Percentiles rank a stretch among this genome's conserved stretches.
Evolutionary conservation across 1,284 basidiomycete species (phyloP).

Genomic region (Apiotrichum sp.): DNA sequence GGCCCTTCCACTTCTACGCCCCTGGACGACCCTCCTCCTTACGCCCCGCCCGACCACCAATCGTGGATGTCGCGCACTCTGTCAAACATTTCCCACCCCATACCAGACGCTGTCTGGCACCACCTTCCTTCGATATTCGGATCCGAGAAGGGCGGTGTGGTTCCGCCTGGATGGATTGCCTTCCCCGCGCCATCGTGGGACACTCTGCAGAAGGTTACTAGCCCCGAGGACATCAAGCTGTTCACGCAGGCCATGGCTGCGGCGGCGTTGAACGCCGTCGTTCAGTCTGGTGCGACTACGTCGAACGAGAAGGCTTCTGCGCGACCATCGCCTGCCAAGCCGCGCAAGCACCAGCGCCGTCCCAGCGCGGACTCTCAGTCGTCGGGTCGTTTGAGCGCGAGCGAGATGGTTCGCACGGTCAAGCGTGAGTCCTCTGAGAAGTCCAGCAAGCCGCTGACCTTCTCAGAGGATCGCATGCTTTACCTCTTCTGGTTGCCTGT

Average conservation of each 20-base stretch:
- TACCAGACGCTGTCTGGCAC: conserved; percentile 36
- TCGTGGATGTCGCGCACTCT: conserved; percentile 40
- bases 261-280: conserved; percentile 40
- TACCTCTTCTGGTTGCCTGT: conserved; percentile 91
- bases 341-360: conserved; percentile 8
- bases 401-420: conserved; percentile 30
- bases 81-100: conserved; percentile 31
- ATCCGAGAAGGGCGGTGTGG: conserved; percentile 6
- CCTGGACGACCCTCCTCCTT: conserved; percentile 35
- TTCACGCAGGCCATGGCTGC: conserved; percentile 44
- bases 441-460: conserved; percentile 1
- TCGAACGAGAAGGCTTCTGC: conserved; percentile 5
- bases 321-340: conserved; percentile 7
- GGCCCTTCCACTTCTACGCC: conserved; percentile 10
- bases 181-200: conserved; percentile 43
- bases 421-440: conserved; percentile 52
- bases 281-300: conserved; percentile 36
- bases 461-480: conserved; percentile 81
- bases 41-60: conserved; percentile 24
- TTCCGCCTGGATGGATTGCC: conserved; percentile 32
- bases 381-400: conserved; percentile 8
- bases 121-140: conserved; percentile 19
- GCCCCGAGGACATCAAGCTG: conserved; percentile 41
- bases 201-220: conserved; percentile 35
- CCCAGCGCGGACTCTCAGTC: conserved; percentile 14